Base-by-base conservation (phyloP, 805 yeast species). In the Yamadazyma ubonensis region DNA sequence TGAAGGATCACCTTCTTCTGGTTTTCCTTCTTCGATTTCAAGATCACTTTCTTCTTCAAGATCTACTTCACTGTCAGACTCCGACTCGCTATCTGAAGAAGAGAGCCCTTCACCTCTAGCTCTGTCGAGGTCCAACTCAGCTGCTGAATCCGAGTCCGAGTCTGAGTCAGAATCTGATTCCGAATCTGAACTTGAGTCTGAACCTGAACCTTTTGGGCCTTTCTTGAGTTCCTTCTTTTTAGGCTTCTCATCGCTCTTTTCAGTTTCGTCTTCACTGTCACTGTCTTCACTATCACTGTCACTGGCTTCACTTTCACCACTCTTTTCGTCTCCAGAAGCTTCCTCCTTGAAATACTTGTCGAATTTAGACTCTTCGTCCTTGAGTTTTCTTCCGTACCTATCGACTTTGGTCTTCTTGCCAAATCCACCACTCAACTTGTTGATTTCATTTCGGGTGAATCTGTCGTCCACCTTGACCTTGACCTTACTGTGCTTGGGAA, bases 1-100 rank as follows among this genome's bases (percentile, higher is more conserved):
- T 1, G 95, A 73, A 21, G 96, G 95, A 2, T 91, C 96, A 33
- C 96, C 95, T 36, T 80, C 83, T 35, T 86, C 89, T n/a, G 93
- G 85, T 38, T 77, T 74, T 7, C 66, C 67, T 20, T 70, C 73
- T 49, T 77, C 85, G 8, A 71, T 50, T 48, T 80, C 85, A 17
- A 75, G 61, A 15, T 77, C 85, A 2, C 76, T 81, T 15, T 63
- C 73, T 10, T 66, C 75, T 1, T 55, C 53, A 4, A 52, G 61
- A n/a, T 64, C 71, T 0, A 58, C 56, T 39, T 71, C 76, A 0
- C 75, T 61, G 6, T 67, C 76, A 1, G 75, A 70, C 3, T 72
- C 61, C 3, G 57, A 48, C 1, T 71, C 63, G 1, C 67, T 51
- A 7, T 57, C 60, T 5, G 57, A 49, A 5, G 68, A 74, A 1